Percentiles rank a stretch among this genome's conserved stretches.
Conservation (phyloP, 2,329 filamentous ascomycete genomes). For the Pseudopyrenochaeta lycopersici region DNA sequence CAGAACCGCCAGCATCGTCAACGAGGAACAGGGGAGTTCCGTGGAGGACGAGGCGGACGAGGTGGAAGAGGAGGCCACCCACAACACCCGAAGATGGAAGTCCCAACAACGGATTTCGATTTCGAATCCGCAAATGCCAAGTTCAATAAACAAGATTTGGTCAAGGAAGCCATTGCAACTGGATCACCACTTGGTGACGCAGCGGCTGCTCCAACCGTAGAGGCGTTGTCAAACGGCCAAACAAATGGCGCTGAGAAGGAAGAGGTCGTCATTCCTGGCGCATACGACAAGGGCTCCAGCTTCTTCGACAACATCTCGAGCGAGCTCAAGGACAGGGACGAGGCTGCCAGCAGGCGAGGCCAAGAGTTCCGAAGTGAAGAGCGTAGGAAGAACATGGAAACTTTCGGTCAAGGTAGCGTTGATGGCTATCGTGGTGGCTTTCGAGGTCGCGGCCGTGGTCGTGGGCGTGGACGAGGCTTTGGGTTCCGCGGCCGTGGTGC, state of each 20-base stretch:
- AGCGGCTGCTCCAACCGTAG: constrained; percentile 34
- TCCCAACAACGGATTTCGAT: constrained; percentile 91
- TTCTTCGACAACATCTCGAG: constrained; percentile 99
- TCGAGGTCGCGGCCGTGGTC: constrained; percentile 80
- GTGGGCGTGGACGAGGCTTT: constrained; percentile 64
- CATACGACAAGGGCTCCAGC: constrained; percentile 87
- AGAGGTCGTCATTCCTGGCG: constrained; percentile 55
- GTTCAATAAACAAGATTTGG: constrained; percentile 86
- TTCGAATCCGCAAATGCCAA: constrained; percentile 87
- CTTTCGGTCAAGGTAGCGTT: constrained; percentile 95
- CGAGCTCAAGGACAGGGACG: constrained; percentile 87
- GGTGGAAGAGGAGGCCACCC: constrained; percentile 54
- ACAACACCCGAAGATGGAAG: constrained; percentile 75
- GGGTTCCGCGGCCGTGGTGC: constrained; percentile 58
- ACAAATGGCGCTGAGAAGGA: constrained; percentile 52
- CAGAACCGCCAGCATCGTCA: constrained; percentile 61
- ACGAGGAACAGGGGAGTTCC: constrained; percentile 50
- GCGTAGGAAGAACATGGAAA: constrained; percentile 95
- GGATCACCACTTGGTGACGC: constrained; percentile 72
- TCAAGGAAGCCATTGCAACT: constrained; percentile 85
- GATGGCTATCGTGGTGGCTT: constrained; percentile 82
- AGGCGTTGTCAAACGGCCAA: constrained; percentile 48
- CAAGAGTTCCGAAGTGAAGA: constrained; percentile 92
- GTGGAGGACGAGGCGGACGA: constrained; percentile 58
- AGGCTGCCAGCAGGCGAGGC: constrained; percentile 71